A percentile compares a stretch with the other conserved stretches of the same genome.
phyloP scores from a whole-genome alignment of 2,329 filamentous ascomycete genomes.

The Sordariomycetes sp. region DNA sequence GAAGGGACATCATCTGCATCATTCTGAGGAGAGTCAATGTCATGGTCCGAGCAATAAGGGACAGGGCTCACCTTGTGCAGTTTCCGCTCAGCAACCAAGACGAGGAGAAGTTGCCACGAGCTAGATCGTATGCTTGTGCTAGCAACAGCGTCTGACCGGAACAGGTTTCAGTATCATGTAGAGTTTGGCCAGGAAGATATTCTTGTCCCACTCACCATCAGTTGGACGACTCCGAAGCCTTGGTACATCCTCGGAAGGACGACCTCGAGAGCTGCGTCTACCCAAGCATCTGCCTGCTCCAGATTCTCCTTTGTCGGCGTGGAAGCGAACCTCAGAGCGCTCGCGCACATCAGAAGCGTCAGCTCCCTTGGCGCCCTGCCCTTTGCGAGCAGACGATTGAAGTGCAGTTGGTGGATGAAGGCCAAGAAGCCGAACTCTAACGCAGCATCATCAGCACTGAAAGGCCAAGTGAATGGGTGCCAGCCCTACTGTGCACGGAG shows the following conservation, averaged over 20 bases:
- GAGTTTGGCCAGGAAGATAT: neutral
- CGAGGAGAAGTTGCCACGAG: conserved; percentile 2
- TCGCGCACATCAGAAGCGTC: conserved; percentile 1
- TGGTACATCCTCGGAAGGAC: neutral
- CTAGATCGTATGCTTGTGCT: neutral
- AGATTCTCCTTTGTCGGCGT: neutral
- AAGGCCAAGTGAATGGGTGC: neutral
- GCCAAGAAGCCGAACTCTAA: conserved; percentile 2
- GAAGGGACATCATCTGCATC: conserved; percentile 3
- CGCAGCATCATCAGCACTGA: neutral
- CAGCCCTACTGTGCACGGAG: neutral
- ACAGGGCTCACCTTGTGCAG: neutral
- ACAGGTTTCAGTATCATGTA: neutral
- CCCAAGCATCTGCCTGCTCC: neutral
- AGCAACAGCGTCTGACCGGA: neutral
- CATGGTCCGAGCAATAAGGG: neutral
- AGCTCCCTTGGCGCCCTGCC: neutral
- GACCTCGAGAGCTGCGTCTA: neutral
- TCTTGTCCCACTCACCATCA: too few species aligned
- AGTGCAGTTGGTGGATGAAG: conserved; percentile 1
- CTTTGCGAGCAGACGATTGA: conserved; percentile 1
- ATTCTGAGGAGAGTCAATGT: neutral
- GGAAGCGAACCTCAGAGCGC: neutral
- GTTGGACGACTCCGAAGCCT: conserved; percentile 2
- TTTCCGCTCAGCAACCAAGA: conserved; percentile 1